These are phyloP conservation scores for Fusarium sp. DNA, from an alignment of 2,329 filamentous ascomycete species.

Conservation along the genomic window DNA sequence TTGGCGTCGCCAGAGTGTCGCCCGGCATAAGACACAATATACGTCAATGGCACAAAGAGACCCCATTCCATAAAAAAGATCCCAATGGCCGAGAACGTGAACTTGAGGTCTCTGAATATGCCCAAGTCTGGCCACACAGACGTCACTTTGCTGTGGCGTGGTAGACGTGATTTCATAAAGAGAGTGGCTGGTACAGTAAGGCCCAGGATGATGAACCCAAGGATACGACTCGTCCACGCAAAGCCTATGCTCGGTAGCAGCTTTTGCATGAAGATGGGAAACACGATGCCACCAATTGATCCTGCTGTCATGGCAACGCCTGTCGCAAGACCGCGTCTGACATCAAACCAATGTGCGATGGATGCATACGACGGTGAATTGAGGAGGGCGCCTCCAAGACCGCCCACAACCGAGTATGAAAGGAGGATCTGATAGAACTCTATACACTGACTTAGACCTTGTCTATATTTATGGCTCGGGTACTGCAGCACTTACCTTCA, in stretches of 20 bases:
- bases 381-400: constrained; percentile 77
- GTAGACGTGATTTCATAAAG: constrained; percentile 65
- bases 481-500: constrained; percentile 47
- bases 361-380: constrained; percentile 81
- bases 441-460: constrained; percentile 3
- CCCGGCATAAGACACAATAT: constrained; percentile 77
- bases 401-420: constrained; percentile 77
- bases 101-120: constrained; percentile 70
- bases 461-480: not conserved
- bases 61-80: constrained; percentile 79
- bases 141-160: constrained; percentile 52
- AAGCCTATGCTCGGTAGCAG: constrained; percentile 62
- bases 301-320: constrained; percentile 83
- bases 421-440: constrained; percentile 84
- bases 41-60: constrained; percentile 79
- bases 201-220: constrained; percentile 61
- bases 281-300: constrained; percentile 74
- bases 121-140: constrained; percentile 67
- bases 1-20: constrained; percentile 43
- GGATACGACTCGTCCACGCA: constrained; percentile 60
- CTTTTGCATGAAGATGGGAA: constrained; percentile 61
- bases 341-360: constrained; percentile 82
- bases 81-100: constrained; percentile 68
- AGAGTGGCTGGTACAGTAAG: constrained; percentile 60
- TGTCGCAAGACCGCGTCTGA: constrained; percentile 78